Conservation (phyloP, 1,284 basidiomycete genomes). For the Tausonia pullulans region DNA sequence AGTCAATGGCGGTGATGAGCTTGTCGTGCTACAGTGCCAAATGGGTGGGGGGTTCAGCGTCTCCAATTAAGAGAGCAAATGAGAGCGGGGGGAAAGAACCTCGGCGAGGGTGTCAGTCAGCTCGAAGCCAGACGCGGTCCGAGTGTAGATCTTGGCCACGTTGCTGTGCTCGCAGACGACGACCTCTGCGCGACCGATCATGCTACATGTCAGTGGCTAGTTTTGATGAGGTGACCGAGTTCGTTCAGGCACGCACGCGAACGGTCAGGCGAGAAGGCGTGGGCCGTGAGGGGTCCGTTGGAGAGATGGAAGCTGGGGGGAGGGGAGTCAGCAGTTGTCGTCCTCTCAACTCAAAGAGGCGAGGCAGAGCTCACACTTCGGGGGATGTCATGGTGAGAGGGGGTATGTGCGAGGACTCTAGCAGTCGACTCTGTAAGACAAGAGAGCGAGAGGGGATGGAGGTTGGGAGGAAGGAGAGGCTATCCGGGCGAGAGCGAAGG, state of each 20-base stretch:
- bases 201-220: constrained; percentile 13
- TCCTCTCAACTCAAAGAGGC: no score
- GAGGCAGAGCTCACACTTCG: constrained; percentile 41
- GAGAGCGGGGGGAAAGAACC: constrained; percentile 39
- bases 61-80: background rate
- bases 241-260: constrained; percentile 46
- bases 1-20: constrained; percentile 94
- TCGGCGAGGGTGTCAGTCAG: constrained; percentile 72
- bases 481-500: background rate
- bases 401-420: constrained; percentile 54
- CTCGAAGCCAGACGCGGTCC: constrained; percentile 57
- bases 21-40: constrained; percentile 76
- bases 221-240: constrained; percentile 5
- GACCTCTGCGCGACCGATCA: constrained; percentile 48
- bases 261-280: constrained; percentile 86
- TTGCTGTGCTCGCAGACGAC: constrained; percentile 85
- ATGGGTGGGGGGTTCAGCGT: background rate
- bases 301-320: constrained; percentile 49
- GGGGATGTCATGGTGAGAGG: constrained; percentile 51
- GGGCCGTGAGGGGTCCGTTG: constrained; percentile 73
- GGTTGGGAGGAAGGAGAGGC: background rate
- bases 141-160: constrained; percentile 72
- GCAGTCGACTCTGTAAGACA: constrained; percentile 31
- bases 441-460: background rate
- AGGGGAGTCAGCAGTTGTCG: background rate